Evolutionary conservation across 1,284 basidiomycete species (phyloP).

Genomic region (Tylopilus orsonianus): DNA sequence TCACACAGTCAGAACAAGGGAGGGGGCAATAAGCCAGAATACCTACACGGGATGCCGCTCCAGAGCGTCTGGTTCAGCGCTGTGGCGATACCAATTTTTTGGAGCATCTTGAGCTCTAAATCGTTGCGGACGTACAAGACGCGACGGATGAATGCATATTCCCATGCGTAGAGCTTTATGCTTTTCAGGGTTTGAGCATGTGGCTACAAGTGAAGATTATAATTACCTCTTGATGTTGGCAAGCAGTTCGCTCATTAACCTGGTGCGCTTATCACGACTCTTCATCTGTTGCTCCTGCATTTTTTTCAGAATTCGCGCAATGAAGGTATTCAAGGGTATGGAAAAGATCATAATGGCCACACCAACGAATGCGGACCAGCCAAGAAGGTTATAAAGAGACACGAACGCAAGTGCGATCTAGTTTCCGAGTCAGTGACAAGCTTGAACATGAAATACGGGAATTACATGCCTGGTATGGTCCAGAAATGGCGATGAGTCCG

Average conservation of each 20-base stretch:
- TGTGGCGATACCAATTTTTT: conserved; percentile 75
- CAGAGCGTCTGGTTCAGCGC: conserved; percentile 64
- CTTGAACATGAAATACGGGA: neutral
- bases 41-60: conserved; percentile 60
- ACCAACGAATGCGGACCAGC: conserved; percentile 91
- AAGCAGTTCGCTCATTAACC: conserved; percentile 80
- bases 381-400: conserved; percentile 85
- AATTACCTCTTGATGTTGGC: conserved; percentile 84
- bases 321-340: conserved; percentile 77
- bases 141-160: conserved; percentile 79
- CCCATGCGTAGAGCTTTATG: conserved; percentile 86
- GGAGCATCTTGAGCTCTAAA: conserved; percentile 79
- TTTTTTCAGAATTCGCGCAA: conserved; percentile 74
- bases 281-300: conserved; percentile 92
- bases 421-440: neutral
- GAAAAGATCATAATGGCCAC: conserved; percentile 89
- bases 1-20: conserved; percentile 33
- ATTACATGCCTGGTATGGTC: conserved; percentile 59
- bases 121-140: conserved; percentile 82
- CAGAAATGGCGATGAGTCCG: conserved; percentile 68
- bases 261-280: conserved; percentile 76
- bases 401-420: conserved; percentile 87
- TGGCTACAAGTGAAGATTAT: neutral
- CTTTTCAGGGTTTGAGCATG: conserved; percentile 32
- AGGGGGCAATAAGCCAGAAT: conserved; percentile 16